These are phyloP conservation scores for Paracamarosporium sp. DNA, from an alignment of 2,329 filamentous ascomycete species.

Conservation along the genomic window DNA sequence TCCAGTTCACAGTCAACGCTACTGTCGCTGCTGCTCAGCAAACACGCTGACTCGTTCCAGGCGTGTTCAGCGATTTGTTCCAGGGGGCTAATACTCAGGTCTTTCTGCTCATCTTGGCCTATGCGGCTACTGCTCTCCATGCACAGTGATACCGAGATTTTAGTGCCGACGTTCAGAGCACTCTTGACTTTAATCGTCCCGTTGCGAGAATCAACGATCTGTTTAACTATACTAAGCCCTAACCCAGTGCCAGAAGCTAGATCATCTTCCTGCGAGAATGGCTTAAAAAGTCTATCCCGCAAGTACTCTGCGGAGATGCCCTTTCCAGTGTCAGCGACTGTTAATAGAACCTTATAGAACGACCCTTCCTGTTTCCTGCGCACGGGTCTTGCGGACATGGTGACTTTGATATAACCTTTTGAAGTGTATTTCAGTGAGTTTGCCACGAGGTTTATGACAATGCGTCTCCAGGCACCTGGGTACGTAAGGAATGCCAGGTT, in stretches of 20 bases:
- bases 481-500: background rate
- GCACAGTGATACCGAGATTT: constrained; percentile 25
- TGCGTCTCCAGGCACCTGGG: background rate
- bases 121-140: constrained; percentile 12
- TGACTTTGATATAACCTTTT: constrained; percentile 20
- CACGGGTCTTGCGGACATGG: too few relatives aligned
- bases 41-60: too few relatives aligned
- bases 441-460: constrained; percentile 8
- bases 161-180: constrained; percentile 23
- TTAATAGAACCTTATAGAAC: background rate
- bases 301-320: constrained; percentile 32
- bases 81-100: too few relatives aligned
- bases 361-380: constrained; percentile 5
- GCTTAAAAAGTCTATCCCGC: constrained; percentile 23
- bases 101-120: too few relatives aligned
- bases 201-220: constrained; percentile 34
- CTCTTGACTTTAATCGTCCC: constrained; percentile 39
- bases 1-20: too few relatives aligned
- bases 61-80: too few relatives aligned
- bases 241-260: constrained; percentile 30
- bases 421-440: constrained; percentile 32
- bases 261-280: constrained; percentile 30
- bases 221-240: constrained; percentile 37
- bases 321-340: constrained; percentile 27
- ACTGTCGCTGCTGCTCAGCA: too few relatives aligned